These are phyloP conservation scores for Phytomonas sp. DNA, from an alignment of 208 protist species.

Conservation along the genomic window DNA sequence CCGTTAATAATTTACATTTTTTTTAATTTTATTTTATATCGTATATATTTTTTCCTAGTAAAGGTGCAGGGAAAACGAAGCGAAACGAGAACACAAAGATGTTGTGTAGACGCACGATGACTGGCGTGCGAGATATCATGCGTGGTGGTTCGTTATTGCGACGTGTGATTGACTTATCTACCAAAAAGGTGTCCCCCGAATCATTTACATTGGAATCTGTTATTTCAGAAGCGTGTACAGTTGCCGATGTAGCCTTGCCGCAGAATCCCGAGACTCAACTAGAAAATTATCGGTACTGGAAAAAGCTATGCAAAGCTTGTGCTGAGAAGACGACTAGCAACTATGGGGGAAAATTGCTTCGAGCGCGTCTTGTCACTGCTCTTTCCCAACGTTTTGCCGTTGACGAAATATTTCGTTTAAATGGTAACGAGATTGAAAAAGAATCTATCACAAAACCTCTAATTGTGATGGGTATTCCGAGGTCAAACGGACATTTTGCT, in stretches of 20 bases:
- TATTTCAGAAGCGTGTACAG: slow-evolving; percentile 46
- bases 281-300: slow-evolving; percentile 63
- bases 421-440: slow-evolving; percentile 58
- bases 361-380: slow-evolving; percentile 48
- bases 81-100: slow-evolving; percentile 22
- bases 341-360: slow-evolving; percentile 57
- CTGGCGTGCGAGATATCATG: slow-evolving; percentile 70
- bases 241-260: slow-evolving; percentile 37
- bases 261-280: slow-evolving; percentile 33
- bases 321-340: slow-evolving; percentile 52
- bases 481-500: slow-evolving; percentile 81
- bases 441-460: slow-evolving; percentile 52
- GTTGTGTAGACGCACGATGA: slow-evolving; percentile 64
- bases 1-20: slow-evolving; percentile 2
- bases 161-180: slow-evolving; percentile 36
- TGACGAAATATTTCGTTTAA: slow-evolving; percentile 75
- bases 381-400: slow-evolving; percentile 70
- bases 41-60: neutral
- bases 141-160: slow-evolving; percentile 27
- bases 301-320: slow-evolving; percentile 76
- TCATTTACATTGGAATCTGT: slow-evolving; percentile 59
- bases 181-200: slow-evolving; percentile 18
- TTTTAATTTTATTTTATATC: neutral
- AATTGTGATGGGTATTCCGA: slow-evolving; percentile 78
- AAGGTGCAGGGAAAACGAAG: neutral